Percentiles rank a stretch among this genome's conserved stretches.
These are phyloP conservation scores for Calonectria hongkongensis DNA, from an alignment of 2,329 filamentous ascomycete species.

Conservation along the genomic window DNA sequence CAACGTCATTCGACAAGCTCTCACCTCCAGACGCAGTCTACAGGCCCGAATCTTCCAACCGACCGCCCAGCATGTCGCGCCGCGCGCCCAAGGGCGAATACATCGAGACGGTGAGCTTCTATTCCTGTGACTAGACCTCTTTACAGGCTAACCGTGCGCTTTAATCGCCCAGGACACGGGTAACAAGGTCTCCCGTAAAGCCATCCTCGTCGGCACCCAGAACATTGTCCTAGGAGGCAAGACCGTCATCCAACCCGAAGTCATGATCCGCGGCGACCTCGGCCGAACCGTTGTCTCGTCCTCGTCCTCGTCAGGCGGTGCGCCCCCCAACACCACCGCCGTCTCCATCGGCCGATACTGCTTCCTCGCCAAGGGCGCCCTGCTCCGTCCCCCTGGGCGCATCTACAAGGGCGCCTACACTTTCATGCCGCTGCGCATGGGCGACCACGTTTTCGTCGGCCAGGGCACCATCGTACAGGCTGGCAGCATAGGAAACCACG, in stretches of 20 bases:
- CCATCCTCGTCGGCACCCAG: slow-evolving; percentile 93
- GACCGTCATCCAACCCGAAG: slow-evolving; percentile 96
- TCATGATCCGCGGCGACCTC: slow-evolving; percentile 94
- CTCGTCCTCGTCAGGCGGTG: slow-evolving; percentile 57
- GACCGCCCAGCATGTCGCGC: slow-evolving; percentile 77
- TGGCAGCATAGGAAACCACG: slow-evolving; percentile 88
- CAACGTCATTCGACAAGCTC: slow-evolving; percentile 27
- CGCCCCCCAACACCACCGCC: slow-evolving; percentile 75
- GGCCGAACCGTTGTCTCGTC: slow-evolving; percentile 73
- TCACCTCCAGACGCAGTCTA: slow-evolving; percentile 38
- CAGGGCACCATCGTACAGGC: slow-evolving; percentile 85
- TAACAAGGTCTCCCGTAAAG: slow-evolving; percentile 97
- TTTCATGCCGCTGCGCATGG: slow-evolving; percentile 93
- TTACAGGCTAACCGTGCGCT: slow-evolving; percentile 19
- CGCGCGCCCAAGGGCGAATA: slow-evolving; percentile 92
- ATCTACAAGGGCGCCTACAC: slow-evolving; percentile 86
- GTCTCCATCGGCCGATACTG: slow-evolving; percentile 95
- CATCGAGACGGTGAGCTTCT: slow-evolving; percentile 86
- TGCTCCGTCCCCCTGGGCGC: slow-evolving; percentile 88
- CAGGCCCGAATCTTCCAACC: slow-evolving; percentile 34
- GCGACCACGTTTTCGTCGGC: slow-evolving; percentile 95
- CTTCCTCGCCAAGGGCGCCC: slow-evolving; percentile 86
- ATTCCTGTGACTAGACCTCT: slow-evolving; percentile 31
- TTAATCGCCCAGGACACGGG: slow-evolving; percentile 85
- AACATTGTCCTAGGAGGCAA: slow-evolving; percentile 98